Conservation (phyloP, 2,329 filamentous ascomycete species). For the Microcyclosporella mali region DNA sequence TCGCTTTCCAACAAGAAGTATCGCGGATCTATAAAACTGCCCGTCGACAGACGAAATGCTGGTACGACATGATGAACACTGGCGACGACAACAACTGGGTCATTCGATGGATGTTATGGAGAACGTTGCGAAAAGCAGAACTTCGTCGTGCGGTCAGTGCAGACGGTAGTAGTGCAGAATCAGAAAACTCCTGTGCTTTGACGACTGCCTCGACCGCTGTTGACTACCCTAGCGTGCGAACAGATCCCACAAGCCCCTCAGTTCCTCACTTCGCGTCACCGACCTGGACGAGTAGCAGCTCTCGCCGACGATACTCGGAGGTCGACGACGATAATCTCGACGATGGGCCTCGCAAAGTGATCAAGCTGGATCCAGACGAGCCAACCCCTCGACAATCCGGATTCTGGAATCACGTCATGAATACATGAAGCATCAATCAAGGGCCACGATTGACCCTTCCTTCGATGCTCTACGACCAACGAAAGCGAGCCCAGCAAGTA, state of each 20-base stretch:
- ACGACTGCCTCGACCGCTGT: slow-evolving; percentile 10
- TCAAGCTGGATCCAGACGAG: slow-evolving; percentile 2
- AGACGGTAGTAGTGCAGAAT: slow-evolving; percentile 12
- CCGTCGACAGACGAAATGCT: slow-evolving; percentile 12
- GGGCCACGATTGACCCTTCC: too few relatives aligned
- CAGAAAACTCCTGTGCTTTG: slow-evolving; percentile 8
- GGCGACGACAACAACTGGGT: slow-evolving; percentile 17
- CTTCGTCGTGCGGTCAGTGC: slow-evolving; percentile 3
- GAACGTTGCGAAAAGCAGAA: slow-evolving; percentile 12
- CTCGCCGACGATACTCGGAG: too few relatives aligned
- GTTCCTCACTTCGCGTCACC: not conserved
- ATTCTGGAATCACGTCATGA: slow-evolving; percentile 11
- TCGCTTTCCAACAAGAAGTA: slow-evolving; percentile 16
- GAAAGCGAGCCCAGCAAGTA: too few relatives aligned
- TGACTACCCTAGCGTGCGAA: slow-evolving; percentile 7
- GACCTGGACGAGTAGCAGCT: too few relatives aligned
- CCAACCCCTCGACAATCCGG: slow-evolving; percentile 1
- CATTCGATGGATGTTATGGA: slow-evolving; percentile 21
- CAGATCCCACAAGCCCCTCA: slow-evolving; percentile 1
- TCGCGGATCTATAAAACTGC: slow-evolving; percentile 14
- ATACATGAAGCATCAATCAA: too few relatives aligned
- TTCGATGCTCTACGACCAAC: too few relatives aligned
- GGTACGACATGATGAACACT: slow-evolving; percentile 15
- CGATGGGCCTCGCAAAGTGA: slow-evolving; percentile 1
- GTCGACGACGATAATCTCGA: slow-evolving; percentile 15